Percentiles rank a stretch among this genome's conserved stretches.
phyloP scores from a whole-genome alignment of 331 rosid genomes.

The Malus hybrid region DNA sequence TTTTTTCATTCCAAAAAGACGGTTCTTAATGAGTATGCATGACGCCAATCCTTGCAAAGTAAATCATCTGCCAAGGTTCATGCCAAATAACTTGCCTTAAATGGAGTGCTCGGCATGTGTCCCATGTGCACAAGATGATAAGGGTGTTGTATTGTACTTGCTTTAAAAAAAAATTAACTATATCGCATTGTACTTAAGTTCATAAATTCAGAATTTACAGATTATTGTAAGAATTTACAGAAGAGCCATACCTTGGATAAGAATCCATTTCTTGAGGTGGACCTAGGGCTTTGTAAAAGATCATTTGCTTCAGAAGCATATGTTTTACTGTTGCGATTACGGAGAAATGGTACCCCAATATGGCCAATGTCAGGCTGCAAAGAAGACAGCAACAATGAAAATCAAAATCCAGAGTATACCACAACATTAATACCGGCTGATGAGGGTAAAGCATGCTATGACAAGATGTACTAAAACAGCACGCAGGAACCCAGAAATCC shows the following conservation, averaged over 20 bases:
- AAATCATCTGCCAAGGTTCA: not conserved
- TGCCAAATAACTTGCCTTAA: not conserved
- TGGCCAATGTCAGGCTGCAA: conserved; percentile 56
- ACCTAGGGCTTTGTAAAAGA: conserved; percentile 43
- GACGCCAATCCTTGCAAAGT: not conserved
- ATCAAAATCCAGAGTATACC: not conserved
- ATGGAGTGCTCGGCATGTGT: not conserved
- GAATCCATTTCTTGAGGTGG: conserved; percentile 48
- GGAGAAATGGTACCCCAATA: conserved; percentile 31
- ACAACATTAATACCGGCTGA: not conserved
- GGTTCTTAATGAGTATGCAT: not conserved
- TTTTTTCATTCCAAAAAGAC: not conserved
- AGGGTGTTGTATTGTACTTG: not conserved
- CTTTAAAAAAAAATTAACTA: not conserved
- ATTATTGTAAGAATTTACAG: not conserved
- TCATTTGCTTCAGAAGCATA: conserved; percentile 46
- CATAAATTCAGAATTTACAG: not conserved
- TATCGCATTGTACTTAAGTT: not conserved
- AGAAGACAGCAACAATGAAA: conserved; percentile 14
- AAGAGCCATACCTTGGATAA: conserved; percentile 51
- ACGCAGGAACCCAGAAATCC: not conserved
- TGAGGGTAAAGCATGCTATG: not conserved
- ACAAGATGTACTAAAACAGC: not conserved
- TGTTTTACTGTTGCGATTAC: conserved; percentile 31
- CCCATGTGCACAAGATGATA: not conserved